phyloP scores from a whole-genome alignment of 139 green algal genomes.

The Desmodesmus armatus region DNA sequence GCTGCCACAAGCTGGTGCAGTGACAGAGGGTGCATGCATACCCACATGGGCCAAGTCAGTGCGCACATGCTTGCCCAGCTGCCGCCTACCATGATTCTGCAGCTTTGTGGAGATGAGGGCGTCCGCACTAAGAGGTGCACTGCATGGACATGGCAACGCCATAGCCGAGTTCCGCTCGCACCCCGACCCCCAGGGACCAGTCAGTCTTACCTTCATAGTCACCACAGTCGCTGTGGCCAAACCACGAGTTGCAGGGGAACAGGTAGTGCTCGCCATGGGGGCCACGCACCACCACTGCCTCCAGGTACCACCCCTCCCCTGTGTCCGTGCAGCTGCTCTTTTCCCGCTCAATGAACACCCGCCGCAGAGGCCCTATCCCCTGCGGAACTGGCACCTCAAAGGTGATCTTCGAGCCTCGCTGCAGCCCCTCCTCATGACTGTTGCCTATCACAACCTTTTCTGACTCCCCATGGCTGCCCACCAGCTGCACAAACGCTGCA shows the following conservation, averaged over 20 bases:
- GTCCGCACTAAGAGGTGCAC: too few relatives aligned
- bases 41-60: too few relatives aligned
- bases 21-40: too few relatives aligned
- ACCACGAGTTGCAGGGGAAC: slow-evolving; percentile 90
- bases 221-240: slow-evolving; percentile 81
- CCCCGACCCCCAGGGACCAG: too few relatives aligned
- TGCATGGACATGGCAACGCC: not conserved
- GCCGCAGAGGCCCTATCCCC: slow-evolving; percentile 63
- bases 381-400: slow-evolving; percentile 61
- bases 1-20: too few relatives aligned
- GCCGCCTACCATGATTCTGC: too few relatives aligned
- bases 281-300: slow-evolving; percentile 65
- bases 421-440: slow-evolving; percentile 66
- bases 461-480: slow-evolving; percentile 64
- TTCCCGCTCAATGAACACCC: slow-evolving; percentile 65
- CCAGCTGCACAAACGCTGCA: slow-evolving; percentile 60
- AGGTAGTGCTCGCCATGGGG: slow-evolving; percentile 57
- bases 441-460: slow-evolving; percentile 58
- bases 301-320: slow-evolving; percentile 79
- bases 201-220: slow-evolving; percentile 57
- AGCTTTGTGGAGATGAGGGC: too few relatives aligned
- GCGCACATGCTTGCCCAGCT: too few relatives aligned
- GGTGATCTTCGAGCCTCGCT: slow-evolving; percentile 60
- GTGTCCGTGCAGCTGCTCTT: slow-evolving; percentile 42
- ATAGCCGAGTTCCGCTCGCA: not conserved